Evolutionary conservation across 768 basidiomycete genomes (phyloP).

Genomic region (Boletales sp.): DNA sequence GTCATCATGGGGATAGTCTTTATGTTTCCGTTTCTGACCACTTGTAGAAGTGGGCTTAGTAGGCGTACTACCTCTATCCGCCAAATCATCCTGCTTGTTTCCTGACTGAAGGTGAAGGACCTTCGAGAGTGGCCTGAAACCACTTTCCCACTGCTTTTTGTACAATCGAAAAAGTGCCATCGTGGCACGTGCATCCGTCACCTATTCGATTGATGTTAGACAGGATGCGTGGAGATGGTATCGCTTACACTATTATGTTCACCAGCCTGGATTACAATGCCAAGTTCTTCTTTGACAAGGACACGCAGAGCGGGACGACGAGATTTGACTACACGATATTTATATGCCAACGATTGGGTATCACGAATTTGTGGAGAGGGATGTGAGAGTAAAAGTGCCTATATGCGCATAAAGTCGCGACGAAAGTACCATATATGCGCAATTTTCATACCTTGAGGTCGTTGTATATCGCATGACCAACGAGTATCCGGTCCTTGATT

Average conservation of each 20-base stretch:
- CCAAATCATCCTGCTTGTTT: not conserved
- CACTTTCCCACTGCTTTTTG: conserved; percentile 78
- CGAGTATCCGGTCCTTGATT: conserved; percentile 70
- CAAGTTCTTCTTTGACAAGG: conserved; percentile 77
- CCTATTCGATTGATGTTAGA: conserved; percentile 40
- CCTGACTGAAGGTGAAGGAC: not conserved
- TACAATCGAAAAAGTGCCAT: conserved; percentile 91
- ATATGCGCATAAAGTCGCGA: not conserved
- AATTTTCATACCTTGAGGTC: conserved; percentile 63
- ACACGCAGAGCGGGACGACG: conserved; percentile 74
- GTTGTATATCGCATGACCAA: conserved; percentile 90
- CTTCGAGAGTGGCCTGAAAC: conserved; percentile 15
- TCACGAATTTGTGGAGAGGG: conserved; percentile 62
- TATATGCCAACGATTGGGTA: conserved; percentile 61
- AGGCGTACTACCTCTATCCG: not conserved
- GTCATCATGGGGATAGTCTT: not conserved
- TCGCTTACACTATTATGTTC: conserved; percentile 84
- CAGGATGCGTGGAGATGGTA: not conserved
- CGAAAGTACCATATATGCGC: not conserved
- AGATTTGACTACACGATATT: conserved; percentile 56
- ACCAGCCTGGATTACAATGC: conserved; percentile 75
- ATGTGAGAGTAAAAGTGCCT: conserved; percentile 69
- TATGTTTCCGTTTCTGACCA: conserved; percentile 16
- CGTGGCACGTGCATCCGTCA: conserved; percentile 89
- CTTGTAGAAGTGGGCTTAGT: not conserved